Base-by-base conservation (phyloP, 345 rosid species). In the Gossypium bickii region DNA sequence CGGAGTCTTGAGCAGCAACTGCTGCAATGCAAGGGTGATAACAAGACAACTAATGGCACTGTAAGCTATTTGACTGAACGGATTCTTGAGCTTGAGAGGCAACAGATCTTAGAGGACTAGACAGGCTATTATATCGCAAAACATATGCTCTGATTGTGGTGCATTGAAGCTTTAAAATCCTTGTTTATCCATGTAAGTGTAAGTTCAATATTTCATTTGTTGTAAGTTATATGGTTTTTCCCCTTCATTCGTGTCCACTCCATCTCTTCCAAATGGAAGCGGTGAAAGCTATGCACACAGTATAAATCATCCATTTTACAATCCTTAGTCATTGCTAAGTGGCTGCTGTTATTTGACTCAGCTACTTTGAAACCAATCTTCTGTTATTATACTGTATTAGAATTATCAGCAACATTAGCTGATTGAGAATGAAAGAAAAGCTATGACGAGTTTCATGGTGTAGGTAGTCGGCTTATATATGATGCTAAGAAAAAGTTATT, bases 1-100 rank as follows among this genome's bases (percentile, higher is more conserved):
- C 86, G 75, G 76, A 89, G 81, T 75, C 97, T 94, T 76, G 85
- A 78, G 78, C 78, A 81, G 78, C 91, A 87, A 73, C 61, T 92
- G 62, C 74, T 60, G 71, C 91, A 77, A 57, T 92, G 97, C 82
- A 82, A 84, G 76, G 81, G 85, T 72, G 80, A 70, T 61, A 83
- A 82, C 66, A 67, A 79, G 73, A 84, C 86, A 12, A 66, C 34
- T 63, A 87, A 85, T 75, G 77, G 73, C 77, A 81, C 87, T 6
- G 79, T 58, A 61, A 81, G 41, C 73, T 72, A 79, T 60, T 63
- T 77, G 61, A 78, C 83, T 17, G 86, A 87, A 44, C 88, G 79
- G 69, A 82, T 85, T 59, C 87, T 86, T 59, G 93, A 92, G 76
- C 86, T 89, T 16, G 87, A 87, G 80, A 72, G 83, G 64, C 82